Evolutionary conservation across 2,329 filamentous ascomycete species (phyloP).

Genomic region (Penicillium rolfsii): DNA sequence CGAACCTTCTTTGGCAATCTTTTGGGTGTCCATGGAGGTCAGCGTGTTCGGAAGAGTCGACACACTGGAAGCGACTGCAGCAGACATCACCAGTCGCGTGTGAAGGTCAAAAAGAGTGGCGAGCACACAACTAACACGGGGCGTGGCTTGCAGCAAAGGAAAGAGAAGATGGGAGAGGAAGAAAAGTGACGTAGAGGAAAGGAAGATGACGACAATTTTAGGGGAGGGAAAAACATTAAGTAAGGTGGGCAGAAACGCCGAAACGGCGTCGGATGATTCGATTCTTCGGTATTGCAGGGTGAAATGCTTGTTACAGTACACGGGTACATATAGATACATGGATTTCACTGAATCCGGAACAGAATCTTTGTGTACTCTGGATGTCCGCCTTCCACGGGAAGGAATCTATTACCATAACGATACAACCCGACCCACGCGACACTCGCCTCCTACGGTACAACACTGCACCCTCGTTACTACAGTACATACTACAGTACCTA

Average conservation of each 20-base stretch:
- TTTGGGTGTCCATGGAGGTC: slow-evolving; percentile 51
- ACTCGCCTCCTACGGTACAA: background rate
- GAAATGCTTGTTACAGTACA: background rate
- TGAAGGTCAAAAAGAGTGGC: slow-evolving; percentile 17
- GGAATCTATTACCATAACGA: background rate
- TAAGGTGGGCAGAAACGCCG: slow-evolving; percentile 7
- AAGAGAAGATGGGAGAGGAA: slow-evolving; percentile 30
- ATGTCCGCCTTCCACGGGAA: background rate
- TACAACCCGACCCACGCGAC: slow-evolving; percentile 5
- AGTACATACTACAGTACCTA: background rate
- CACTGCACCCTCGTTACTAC: background rate
- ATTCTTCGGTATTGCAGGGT: background rate
- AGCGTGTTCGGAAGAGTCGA: slow-evolving; percentile 42
- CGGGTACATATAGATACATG: background rate
- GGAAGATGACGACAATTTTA: slow-evolving; percentile 39
- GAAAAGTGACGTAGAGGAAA: slow-evolving; percentile 46
- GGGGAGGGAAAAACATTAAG: slow-evolving; percentile 26
- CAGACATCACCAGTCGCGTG: slow-evolving; percentile 40
- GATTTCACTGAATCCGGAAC: too few species aligned
- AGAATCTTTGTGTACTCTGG: background rate
- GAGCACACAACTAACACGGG: slow-evolving; percentile 20
- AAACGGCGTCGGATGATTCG: background rate
- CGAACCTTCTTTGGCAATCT: slow-evolving; percentile 46
- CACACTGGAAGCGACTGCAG: slow-evolving; percentile 43
- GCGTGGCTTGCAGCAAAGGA: slow-evolving; percentile 22